Evolutionary conservation across 2,329 filamentous ascomycete genomes (phyloP).

Genomic region (Chaetomium olivaceum): DNA sequence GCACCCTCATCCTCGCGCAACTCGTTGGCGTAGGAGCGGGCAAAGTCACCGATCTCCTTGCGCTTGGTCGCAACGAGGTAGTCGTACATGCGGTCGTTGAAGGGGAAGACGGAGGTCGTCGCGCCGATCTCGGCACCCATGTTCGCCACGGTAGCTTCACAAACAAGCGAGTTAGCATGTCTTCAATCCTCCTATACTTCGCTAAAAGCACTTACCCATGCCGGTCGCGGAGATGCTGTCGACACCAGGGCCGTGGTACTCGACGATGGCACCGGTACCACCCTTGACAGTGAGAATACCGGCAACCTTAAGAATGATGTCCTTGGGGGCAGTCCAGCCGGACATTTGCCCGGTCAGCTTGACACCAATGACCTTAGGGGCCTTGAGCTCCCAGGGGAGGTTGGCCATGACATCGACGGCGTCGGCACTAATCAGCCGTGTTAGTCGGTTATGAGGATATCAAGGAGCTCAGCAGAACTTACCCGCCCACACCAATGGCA

Average conservation of each 20-base stretch:
- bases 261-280: constrained; percentile 87
- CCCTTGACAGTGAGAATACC: constrained; percentile 97
- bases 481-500: constrained; percentile 90
- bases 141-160: background rate
- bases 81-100: constrained; percentile 97
- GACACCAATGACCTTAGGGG: constrained; percentile 94
- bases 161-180: background rate
- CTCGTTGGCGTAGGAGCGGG: constrained; percentile 79
- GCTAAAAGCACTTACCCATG: constrained; percentile 12
- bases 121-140: constrained; percentile 68
- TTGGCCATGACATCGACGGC: constrained; percentile 98
- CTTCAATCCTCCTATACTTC: background rate
- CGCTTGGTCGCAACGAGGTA: constrained; percentile 93
- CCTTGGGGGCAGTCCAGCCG: constrained; percentile 93
- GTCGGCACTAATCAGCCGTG: constrained; percentile 60
- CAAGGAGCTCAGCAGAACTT: background rate
- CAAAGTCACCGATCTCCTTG: constrained; percentile 84
- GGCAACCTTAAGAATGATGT: constrained; percentile 96
- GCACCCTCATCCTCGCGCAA: constrained; percentile 85
- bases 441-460: background rate
- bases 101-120: constrained; percentile 94
- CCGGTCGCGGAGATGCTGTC: constrained; percentile 77
- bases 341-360: constrained; percentile 86
- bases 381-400: constrained; percentile 97
- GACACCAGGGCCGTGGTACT: constrained; percentile 75